Evolutionary conservation across 192 early-diverging fungal genomes (phyloP), one percentile per base, ranked within the genome.

Genomic region (Haplosporangium gracile): DNA sequence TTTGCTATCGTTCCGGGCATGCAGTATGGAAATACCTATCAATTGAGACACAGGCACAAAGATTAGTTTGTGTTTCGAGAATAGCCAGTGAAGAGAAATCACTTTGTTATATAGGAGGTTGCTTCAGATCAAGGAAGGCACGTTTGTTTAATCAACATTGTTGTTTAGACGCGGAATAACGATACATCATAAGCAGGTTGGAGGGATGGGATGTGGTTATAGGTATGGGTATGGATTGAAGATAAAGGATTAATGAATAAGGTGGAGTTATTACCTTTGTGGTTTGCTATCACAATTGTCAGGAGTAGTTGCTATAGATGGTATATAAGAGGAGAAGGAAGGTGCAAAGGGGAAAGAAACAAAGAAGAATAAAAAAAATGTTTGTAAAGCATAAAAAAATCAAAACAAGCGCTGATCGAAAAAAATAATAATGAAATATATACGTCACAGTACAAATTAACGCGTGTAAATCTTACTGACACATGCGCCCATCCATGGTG

Each of bases 111-210:
- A 8, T 10, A 26, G 24, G 4, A 29, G 11, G 29, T 65, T 65
- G 60, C 60, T 65, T 65, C 60, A 65, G 60, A 65, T 65, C 60
- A 65, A 65, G 60, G 60, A 65, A 65, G 60, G 60, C 60, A 65
- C 60, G 60, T 65, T 65, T 65, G 60, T 65, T 65, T 65, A 65
- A 26, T 65, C 60, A 65, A 65, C 60, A 65, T 65, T 65, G 60
- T 65, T 65, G 60, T 65, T 65, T 65, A 65, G 60, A 65, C 60
- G 60, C 60, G 60, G 60, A 65, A 65, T 65, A 65, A 65, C 60
- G 60, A 65, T 65, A 65, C 60, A 65, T 65, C 60, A 65, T 65
- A 65, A 65, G 60, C 60, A 65, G 60, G 11, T 8, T 60, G 55
- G n/a, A 11, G 10, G n/a, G 53, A 15, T 36, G 36, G 36, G 36